Evolutionary conservation across 805 yeast species (phyloP).

Genomic region (Starmerella bombicola): DNA sequence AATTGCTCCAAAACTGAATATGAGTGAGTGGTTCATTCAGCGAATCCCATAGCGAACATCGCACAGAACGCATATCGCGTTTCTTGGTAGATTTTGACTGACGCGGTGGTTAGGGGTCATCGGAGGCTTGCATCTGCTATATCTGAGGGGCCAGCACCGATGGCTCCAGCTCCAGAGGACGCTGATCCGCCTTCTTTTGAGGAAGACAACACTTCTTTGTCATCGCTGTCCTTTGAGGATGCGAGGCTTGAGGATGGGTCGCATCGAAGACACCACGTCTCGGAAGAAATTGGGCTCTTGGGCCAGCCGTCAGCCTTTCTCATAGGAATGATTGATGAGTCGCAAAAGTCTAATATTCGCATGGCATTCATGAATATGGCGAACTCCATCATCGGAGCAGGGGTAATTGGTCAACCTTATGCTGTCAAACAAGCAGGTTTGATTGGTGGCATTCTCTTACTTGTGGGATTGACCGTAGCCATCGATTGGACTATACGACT

Average conservation of each 20-base stretch:
- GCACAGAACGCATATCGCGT: too few relatives aligned
- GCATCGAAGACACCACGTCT: neutral
- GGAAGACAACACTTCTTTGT: neutral
- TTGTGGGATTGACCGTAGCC: constrained; percentile 48
- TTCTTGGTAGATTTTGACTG: too few relatives aligned
- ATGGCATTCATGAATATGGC: constrained; percentile 98
- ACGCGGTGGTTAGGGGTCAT: too few relatives aligned
- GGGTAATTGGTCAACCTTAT: constrained; percentile 86
- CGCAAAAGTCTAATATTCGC: constrained; percentile 43
- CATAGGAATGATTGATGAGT: constrained; percentile 18
- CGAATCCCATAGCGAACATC: too few relatives aligned
- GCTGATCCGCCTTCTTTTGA: neutral
- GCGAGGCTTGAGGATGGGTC: neutral
- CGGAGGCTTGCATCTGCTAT: too few relatives aligned
- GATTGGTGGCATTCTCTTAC: constrained; percentile 52
- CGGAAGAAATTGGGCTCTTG: constrained; percentile 20
- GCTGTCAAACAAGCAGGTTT: constrained; percentile 76
- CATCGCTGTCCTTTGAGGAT: neutral
- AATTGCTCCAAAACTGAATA: too few relatives aligned
- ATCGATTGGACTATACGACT: constrained; percentile 79
- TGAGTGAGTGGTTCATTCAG: too few relatives aligned
- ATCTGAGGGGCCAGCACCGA: too few relatives aligned
- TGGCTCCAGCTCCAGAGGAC: too few relatives aligned
- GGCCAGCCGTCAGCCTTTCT: constrained; percentile 22
- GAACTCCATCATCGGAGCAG: constrained; percentile 88